phyloP scores from a whole-genome alignment of 495 filamentous ascomycete species.

The Podospora conica region DNA sequence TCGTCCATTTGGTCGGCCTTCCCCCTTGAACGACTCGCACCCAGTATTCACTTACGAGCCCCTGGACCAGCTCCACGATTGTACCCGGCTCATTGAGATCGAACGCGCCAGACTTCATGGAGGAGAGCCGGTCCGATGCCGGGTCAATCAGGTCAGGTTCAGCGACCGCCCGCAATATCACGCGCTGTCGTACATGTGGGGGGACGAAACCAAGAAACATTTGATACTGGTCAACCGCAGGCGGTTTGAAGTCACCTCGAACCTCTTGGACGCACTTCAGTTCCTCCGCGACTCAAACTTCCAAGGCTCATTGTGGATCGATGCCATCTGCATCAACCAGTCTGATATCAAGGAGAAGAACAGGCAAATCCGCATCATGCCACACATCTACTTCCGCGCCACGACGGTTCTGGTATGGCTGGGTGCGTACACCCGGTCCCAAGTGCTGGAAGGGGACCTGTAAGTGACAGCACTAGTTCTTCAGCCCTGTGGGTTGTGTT shows the following conservation, averaged over 20 bases:
- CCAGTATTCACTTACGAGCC: background rate
- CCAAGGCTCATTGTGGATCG: background rate
- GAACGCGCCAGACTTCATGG: too few species aligned
- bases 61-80: background rate
- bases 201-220: background rate
- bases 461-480: too few species aligned
- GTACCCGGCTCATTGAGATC: background rate
- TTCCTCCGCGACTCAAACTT: background rate
- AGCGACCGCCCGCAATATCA: background rate
- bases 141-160: background rate
- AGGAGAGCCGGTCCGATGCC: too few species aligned
- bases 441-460: background rate
- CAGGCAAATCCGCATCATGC: constrained; percentile 1
- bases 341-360: background rate
- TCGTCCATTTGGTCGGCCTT: too few species aligned
- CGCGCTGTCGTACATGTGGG: background rate
- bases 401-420: background rate
- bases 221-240: background rate
- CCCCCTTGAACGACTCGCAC: too few species aligned
- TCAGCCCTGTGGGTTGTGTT: too few species aligned
- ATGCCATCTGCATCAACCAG: constrained; percentile 6
- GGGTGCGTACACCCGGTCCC: background rate
- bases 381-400: background rate
- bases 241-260: background rate
- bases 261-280: background rate